Conservation (phyloP, 31 red algal genomes). For the Bonnemaisonia californica region DNA sequence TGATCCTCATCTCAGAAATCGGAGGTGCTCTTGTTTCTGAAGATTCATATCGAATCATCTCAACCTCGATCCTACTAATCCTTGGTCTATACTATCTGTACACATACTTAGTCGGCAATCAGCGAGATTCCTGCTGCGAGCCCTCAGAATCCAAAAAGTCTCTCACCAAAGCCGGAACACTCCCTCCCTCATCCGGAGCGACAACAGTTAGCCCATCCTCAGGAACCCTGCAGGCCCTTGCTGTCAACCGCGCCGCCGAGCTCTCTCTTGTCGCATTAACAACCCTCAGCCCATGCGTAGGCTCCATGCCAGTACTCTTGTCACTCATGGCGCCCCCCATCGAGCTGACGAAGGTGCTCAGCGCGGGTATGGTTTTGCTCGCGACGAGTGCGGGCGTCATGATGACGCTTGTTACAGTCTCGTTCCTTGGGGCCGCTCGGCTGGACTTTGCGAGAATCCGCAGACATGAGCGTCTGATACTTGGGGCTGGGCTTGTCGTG, state of each 20-base stretch:
- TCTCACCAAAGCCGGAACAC: not conserved
- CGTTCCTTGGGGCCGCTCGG: slow-evolving; percentile 33
- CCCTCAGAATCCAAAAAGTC: not conserved
- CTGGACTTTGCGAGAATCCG: slow-evolving; percentile 31
- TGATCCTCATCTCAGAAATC: slow-evolving; percentile 45
- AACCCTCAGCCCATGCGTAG: slow-evolving; percentile 51
- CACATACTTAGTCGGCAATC: slow-evolving; percentile 33
- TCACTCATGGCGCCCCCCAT: slow-evolving; percentile 57
- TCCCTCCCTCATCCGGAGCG: too few relatives aligned
- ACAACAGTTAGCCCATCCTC: slow-evolving; percentile 1
- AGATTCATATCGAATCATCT: slow-evolving; percentile 39
- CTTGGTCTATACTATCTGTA: slow-evolving; percentile 52
- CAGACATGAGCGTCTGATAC: slow-evolving; percentile 50
- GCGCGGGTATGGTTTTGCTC: slow-evolving; percentile 27
- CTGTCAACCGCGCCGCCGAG: slow-evolving; percentile 37
- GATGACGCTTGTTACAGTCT: slow-evolving; percentile 38
- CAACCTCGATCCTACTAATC: slow-evolving; percentile 26
- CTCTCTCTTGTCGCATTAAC: slow-evolving; percentile 51
- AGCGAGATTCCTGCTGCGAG: slow-evolving; percentile 29
- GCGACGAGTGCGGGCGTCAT: slow-evolving; percentile 34
- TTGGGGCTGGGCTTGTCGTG: slow-evolving; percentile 39
- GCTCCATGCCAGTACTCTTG: slow-evolving; percentile 59
- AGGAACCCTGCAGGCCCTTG: slow-evolving; percentile 12
- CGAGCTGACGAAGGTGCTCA: slow-evolving; percentile 19
- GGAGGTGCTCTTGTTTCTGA: slow-evolving; percentile 36